Base-by-base conservation (phyloP, 768 basidiomycete genomes). In the Lactifluus echinatus region DNA sequence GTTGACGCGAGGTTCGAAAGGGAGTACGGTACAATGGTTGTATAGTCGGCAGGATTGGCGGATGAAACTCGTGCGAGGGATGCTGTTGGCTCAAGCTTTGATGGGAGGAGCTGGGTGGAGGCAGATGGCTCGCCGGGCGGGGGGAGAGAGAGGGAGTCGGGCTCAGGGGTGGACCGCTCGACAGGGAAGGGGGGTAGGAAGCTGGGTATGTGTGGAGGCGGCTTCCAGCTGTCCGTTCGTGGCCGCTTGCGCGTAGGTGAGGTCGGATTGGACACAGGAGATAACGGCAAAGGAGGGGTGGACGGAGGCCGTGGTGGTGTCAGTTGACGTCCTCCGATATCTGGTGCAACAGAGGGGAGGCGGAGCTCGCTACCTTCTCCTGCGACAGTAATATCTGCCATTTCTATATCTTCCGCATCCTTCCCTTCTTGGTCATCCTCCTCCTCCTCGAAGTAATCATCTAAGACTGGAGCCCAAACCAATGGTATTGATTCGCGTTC, bases 131-230 rank as follows among this genome's bases (percentile, higher is more conserved):
- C 72, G 56, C 28, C 71, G 51, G 73, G 64, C 3, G 73, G 63
- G 57, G 72, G 71, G 50, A 76, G 71, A 33, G 73, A 55, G 50
- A 69, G 63, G 55, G 70, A 69, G 28, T 71, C 66, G 33, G 63
- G 65, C 17, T 66, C 66, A 39, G 73, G 69, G 19, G 66, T 59
- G 17, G 64, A 64, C 29, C 53, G 64, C 26, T 70, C 61, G 26
- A 67, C 68, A 21, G 86, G 86, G 65, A 87, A 87, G 0, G 85
- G 84, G 1, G 86, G 86, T 3, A 89, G 68, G 62, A 82, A 84
- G 59, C 77, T 72, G 14, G 86, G 86, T 53, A 89, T 75, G 66
- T 87, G 76, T 47, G 76, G 71, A 64, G 84, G 83, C 1, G 83
- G 77, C 21, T 77, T 70, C 84, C 85, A 87, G 58, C 72, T 74